phyloP scores from a whole-genome alignment of 345 rosid species.

The Nephelium lappaceum region DNA sequence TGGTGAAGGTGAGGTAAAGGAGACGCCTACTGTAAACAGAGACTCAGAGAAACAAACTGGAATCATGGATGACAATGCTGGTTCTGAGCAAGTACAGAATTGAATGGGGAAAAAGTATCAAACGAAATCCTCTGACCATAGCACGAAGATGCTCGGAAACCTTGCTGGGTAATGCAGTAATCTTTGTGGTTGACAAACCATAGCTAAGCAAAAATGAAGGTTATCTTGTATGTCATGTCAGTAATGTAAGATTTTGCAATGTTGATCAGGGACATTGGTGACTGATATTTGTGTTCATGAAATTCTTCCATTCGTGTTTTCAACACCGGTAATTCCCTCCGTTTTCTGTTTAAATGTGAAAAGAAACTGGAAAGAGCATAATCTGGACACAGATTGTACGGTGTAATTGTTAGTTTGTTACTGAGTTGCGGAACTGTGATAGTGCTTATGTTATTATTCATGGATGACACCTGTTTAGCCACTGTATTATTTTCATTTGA shows the following conservation, averaged over 20 bases:
- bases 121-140: neutral
- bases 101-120: neutral
- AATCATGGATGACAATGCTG: neutral
- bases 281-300: neutral
- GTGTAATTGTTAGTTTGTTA: conserved; percentile 20
- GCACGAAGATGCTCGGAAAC: neutral
- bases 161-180: neutral
- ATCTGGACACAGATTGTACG: neutral
- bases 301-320: conserved; percentile 14
- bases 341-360: neutral
- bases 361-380: neutral
- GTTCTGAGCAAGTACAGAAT: conserved; percentile 2
- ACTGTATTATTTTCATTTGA: neutral
- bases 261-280: neutral
- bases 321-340: neutral
- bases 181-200: neutral
- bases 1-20: conserved; percentile 7
- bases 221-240: neutral
- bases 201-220: conserved; percentile 1
- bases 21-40: neutral
- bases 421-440: conserved; percentile 18
- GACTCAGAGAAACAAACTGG: conserved; percentile 12
- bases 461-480: neutral
- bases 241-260: neutral
- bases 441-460: neutral